A percentile compares a stretch with the other conserved stretches of the same genome.
Conservation (phyloP, 2,329 filamentous ascomycete species). For the Chrysoporthe cubensis region DNA sequence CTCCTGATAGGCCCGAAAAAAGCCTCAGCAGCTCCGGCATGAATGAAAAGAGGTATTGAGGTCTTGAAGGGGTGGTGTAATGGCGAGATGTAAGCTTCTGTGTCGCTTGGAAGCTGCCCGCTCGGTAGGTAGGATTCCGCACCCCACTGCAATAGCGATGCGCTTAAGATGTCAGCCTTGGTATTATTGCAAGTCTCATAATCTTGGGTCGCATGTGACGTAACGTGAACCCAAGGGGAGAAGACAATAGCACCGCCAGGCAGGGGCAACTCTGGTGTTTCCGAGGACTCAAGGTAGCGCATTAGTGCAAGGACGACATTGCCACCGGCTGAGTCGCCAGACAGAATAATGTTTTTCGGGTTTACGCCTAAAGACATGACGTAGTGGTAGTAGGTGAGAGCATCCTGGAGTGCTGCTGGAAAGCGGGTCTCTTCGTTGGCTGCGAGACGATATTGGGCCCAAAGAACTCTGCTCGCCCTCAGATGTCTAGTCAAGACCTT, state of each 20-base stretch:
- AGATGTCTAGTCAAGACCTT: conserved; percentile 20
- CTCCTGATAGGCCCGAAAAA: conserved; percentile 26
- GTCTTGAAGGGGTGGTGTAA: conserved; percentile 32
- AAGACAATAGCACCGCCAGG: conserved; percentile 7
- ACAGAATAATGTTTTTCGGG: conserved; percentile 17
- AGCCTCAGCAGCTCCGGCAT: conserved; percentile 30
- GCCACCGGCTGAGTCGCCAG: conserved; percentile 25
- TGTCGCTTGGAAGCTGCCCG: conserved; percentile 13
- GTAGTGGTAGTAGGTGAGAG: conserved; percentile 30
- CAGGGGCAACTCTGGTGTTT: not conserved
- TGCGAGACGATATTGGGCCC: conserved; percentile 30
- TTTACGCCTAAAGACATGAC: conserved; percentile 15
- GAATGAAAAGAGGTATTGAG: conserved; percentile 31
- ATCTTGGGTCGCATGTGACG: not conserved
- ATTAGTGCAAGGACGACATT: conserved; percentile 32
- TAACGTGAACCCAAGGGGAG: conserved; percentile 18
- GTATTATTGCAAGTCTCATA: not conserved
- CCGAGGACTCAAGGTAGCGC: conserved; percentile 28
- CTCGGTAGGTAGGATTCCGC: conserved; percentile 28
- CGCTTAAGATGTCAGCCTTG: conserved; percentile 28
- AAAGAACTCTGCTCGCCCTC: conserved; percentile 25
- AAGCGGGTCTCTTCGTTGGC: conserved; percentile 27
- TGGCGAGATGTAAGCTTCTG: conserved; percentile 31
- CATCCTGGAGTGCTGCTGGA: conserved; percentile 32
- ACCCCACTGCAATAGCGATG: conserved; percentile 33